Evolutionary conservation across 1,139 yeast genomes (phyloP).

Genomic region (Protomyces gravidus): DNA sequence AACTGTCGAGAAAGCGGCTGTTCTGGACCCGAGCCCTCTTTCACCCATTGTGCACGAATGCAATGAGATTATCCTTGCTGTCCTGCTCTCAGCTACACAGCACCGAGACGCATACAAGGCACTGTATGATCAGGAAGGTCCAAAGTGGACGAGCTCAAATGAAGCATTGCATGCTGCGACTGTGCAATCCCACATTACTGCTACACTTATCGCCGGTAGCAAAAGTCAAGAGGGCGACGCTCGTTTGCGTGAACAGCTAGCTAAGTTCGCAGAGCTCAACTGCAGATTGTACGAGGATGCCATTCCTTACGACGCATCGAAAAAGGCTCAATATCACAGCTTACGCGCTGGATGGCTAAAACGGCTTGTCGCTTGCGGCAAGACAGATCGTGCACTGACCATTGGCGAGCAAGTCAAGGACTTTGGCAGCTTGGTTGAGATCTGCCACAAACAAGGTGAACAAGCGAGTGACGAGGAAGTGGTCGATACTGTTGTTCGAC

Average conservation of each 20-base stretch:
- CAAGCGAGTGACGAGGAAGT: conserved; percentile 37
- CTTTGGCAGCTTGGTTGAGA: conserved; percentile 59
- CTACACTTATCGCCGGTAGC: conserved; percentile 23
- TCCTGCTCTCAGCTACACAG: conserved; percentile 38
- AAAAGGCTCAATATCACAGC: conserved; percentile 34
- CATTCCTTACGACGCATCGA: conserved; percentile 30
- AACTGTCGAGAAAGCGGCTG: conserved; percentile 28
- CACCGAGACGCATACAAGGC: conserved; percentile 29
- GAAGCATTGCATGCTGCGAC: conserved; percentile 36
- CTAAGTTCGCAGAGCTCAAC: conserved; percentile 38
- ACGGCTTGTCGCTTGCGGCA: conserved; percentile 49
- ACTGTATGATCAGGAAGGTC: conserved; percentile 7
- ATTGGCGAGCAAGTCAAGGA: conserved; percentile 67
- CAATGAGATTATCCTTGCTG: conserved; percentile 37
- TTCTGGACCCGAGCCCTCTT: conserved; percentile 25
- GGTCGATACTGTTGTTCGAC: conserved; percentile 38
- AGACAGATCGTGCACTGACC: conserved; percentile 53
- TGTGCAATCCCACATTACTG: conserved; percentile 37
- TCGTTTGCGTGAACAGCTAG: conserved; percentile 35
- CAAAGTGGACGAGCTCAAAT: conserved; percentile 40
- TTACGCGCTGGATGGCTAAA: conserved; percentile 52
- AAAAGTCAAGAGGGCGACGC: conserved; percentile 17
- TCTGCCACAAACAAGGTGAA: conserved; percentile 39
- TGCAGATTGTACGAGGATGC: conserved; percentile 39
- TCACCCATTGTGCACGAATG: conserved; percentile 35